Conservation (phyloP, 2,329 filamentous ascomycete genomes). For the Verticillium albo-atrum region DNA sequence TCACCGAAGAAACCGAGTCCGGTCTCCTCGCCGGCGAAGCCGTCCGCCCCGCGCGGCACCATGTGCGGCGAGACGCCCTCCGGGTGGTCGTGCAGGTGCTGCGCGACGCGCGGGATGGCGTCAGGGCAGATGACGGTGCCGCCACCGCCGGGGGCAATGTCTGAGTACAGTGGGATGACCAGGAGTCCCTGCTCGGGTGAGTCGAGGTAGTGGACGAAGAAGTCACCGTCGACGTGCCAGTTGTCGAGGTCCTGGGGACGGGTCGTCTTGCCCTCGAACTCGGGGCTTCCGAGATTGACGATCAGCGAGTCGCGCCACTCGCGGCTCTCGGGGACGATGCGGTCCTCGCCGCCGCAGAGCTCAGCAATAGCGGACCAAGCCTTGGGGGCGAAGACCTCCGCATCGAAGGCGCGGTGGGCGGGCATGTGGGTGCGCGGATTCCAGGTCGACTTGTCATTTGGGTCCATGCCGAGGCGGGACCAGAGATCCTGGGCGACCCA, state of each 20-base stretch:
- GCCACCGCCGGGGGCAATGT: slow-evolving; percentile 56
- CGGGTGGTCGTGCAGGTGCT: slow-evolving; percentile 55
- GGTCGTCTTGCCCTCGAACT: slow-evolving; percentile 43
- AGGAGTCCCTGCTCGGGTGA: slow-evolving; percentile 65
- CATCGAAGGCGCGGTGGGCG: slow-evolving; percentile 47
- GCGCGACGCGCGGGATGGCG: slow-evolving; percentile 53
- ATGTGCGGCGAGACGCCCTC: slow-evolving; percentile 64
- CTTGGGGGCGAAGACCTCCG: slow-evolving; percentile 54
- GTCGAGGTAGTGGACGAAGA: slow-evolving; percentile 69
- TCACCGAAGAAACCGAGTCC: slow-evolving; percentile 40
- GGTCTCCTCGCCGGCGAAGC: slow-evolving; percentile 38
- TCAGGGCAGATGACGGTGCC: slow-evolving; percentile 61
- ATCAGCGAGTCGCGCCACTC: slow-evolving; percentile 65
- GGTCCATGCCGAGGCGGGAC: slow-evolving; percentile 61
- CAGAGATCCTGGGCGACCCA: slow-evolving; percentile 44
- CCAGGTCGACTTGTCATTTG: slow-evolving; percentile 62
- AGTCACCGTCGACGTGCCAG: slow-evolving; percentile 71
- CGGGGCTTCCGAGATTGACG: slow-evolving; percentile 60
- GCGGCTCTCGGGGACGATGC: slow-evolving; percentile 41
- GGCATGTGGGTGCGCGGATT: slow-evolving; percentile 61
- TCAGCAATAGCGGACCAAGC: slow-evolving; percentile 65
- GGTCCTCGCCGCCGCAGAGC: slow-evolving; percentile 59
- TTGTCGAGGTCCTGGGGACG: slow-evolving; percentile 47
- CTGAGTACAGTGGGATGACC: slow-evolving; percentile 64
- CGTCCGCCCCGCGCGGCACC: slow-evolving; percentile 47